These are phyloP conservation scores for Melampsora larici-populina DNA, from an alignment of 1,284 basidiomycete species.

Conservation along the genomic window DNA sequence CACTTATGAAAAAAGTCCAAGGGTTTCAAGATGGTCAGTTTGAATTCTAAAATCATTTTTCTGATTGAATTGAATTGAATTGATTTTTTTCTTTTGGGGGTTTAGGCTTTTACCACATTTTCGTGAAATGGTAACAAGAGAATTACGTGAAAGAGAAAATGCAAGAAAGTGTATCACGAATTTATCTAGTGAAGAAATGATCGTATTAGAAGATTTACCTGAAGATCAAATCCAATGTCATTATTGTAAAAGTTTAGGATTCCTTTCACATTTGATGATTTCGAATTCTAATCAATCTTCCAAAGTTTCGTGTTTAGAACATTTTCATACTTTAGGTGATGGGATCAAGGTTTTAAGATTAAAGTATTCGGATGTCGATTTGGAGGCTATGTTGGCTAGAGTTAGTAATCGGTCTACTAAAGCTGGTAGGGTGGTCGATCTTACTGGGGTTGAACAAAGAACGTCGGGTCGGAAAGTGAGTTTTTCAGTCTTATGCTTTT, in stretches of 20 bases:
- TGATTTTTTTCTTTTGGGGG: background rate
- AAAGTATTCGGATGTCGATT: slow-evolving; percentile 75
- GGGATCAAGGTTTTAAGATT: slow-evolving; percentile 61
- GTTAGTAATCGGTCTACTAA: slow-evolving; percentile 42
- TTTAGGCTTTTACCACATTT: slow-evolving; percentile 66
- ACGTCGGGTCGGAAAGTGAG: slow-evolving; percentile 41
- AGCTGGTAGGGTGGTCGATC: slow-evolving; percentile 36
- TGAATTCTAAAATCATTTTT: background rate
- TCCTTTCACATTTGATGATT: slow-evolving; percentile 65
- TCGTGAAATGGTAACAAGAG: slow-evolving; percentile 82
- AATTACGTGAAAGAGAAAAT: slow-evolving; percentile 65
- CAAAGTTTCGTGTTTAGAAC: slow-evolving; percentile 70
- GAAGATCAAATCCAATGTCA: slow-evolving; percentile 88
- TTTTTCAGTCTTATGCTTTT: background rate
- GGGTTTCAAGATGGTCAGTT: slow-evolving; percentile 75
- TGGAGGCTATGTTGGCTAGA: slow-evolving; percentile 52
- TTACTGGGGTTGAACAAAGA: slow-evolving; percentile 37
- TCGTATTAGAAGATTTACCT: slow-evolving; percentile 73
- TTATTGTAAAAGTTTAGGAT: slow-evolving; percentile 90
- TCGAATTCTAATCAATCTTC: background rate
- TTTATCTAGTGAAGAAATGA: slow-evolving; percentile 63
- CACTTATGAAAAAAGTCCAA: slow-evolving; percentile 85
- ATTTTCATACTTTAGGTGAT: slow-evolving; percentile 56
- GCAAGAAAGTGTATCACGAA: slow-evolving; percentile 44
- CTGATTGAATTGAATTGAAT: background rate